Base-by-base conservation (phyloP, 163 green algal species). In the Chlamydomonas reinhardtii region DNA sequence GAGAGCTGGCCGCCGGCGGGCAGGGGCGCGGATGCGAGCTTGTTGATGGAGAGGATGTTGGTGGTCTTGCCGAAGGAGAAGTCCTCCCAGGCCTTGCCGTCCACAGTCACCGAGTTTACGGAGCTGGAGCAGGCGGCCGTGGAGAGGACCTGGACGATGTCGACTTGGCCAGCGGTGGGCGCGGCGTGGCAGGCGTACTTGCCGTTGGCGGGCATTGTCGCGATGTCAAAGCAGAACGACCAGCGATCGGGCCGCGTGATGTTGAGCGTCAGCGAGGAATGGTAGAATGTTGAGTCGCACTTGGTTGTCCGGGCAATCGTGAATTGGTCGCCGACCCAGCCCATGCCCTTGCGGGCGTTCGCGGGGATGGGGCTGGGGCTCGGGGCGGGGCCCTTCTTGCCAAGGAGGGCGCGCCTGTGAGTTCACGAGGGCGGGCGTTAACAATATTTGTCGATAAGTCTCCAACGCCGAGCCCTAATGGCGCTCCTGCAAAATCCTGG, bases 31-130 rank as follows among this genome's bases (percentile, higher is more conserved):
- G 74, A 15, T 0, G 56, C 32, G 59, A 82, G 56, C 54, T 56
- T 31, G 16, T 82, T 56, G 59, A 82, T 82, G 74, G 59, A 72
- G 5, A 82, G 59, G 56, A 73, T 59, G 56, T 59, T 82, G 74
- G 59, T 27, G 20, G 15, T 15, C 34, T 25, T 72, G 59, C 35
- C 59, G 59, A 39, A 82, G 6, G 74, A 39, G 31, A 43, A 35
- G 24, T 59, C 34, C 56, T 25, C 71, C 59, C 59, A 73, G 34
- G 59, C 54, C 15, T 27, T 35, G 59, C 74, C 74, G 59, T 82
- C 74, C 20, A 82, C 34, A 59, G 74, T 82, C 12, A 82, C 34
- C 22, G 59, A 32, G 24, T 25, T 34, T 9, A 82, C 14, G 59
- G 74, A 37, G 17, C 37, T 32, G 74, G 24, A 17, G 74, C 74